These are phyloP conservation scores for Lasiodiplodia sp. DNA, from an alignment of 2,329 filamentous ascomycete species.

Conservation along the genomic window DNA sequence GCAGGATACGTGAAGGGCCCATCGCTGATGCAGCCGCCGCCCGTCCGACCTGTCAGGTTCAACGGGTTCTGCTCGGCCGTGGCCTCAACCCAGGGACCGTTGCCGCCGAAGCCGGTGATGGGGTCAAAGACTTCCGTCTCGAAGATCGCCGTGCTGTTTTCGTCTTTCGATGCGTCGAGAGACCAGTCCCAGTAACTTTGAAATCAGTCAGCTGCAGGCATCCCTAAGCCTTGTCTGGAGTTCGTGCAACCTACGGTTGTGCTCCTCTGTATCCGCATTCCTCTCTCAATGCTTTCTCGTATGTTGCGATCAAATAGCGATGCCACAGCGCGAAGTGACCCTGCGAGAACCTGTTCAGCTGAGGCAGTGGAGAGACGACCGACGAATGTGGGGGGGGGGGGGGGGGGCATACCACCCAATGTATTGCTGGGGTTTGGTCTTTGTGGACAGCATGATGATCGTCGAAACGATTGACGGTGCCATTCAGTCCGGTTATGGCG, in stretches of 20 bases:
- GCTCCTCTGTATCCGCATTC: slow-evolving; percentile 54
- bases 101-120: slow-evolving; percentile 44
- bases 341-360: slow-evolving; percentile 26
- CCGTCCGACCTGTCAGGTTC: slow-evolving; percentile 45
- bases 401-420: slow-evolving; percentile 36
- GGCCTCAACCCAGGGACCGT: slow-evolving; percentile 40
- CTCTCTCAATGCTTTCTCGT: slow-evolving; percentile 50
- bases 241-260: slow-evolving; percentile 54
- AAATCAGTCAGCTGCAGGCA: background rate
- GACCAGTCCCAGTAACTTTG: slow-evolving; percentile 27
- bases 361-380: background rate
- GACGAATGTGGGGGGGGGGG: too few relatives aligned
- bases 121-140: slow-evolving; percentile 44
- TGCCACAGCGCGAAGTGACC: slow-evolving; percentile 50
- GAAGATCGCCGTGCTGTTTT: slow-evolving; percentile 58
- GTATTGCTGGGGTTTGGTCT: slow-evolving; percentile 36
- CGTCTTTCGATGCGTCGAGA: background rate
- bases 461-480: slow-evolving; percentile 37
- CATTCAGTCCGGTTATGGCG: slow-evolving; percentile 34
- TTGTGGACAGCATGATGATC: slow-evolving; percentile 38
- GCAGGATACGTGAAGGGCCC: slow-evolving; percentile 56
- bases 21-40: slow-evolving; percentile 63
- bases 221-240: too few relatives aligned
- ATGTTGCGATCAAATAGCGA: slow-evolving; percentile 51
- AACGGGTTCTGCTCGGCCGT: slow-evolving; percentile 38